Conservation (phyloP, 495 filamentous ascomycete genomes). For the Penicillium herquei region DNA sequence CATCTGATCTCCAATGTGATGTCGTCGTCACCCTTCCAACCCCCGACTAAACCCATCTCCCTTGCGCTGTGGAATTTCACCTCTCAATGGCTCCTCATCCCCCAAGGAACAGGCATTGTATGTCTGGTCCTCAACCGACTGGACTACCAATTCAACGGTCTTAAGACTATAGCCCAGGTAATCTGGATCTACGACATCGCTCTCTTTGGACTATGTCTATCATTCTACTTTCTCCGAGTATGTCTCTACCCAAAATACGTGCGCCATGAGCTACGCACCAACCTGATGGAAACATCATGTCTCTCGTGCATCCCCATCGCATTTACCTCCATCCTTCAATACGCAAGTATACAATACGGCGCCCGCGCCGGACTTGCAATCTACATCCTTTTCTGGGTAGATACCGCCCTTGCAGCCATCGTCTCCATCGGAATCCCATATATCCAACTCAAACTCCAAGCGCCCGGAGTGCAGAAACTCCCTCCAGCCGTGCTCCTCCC, state of each 20-base stretch:
- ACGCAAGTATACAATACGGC: constrained; percentile 23
- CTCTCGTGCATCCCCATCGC: constrained; percentile 31
- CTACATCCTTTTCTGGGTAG: constrained; percentile 35
- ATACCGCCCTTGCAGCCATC: constrained; percentile 22
- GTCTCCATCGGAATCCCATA: constrained; percentile 24
- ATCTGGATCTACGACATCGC: constrained; percentile 35
- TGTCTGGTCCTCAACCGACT: constrained; percentile 27
- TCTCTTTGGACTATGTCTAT: constrained; percentile 16
- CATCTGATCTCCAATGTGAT: background rate
- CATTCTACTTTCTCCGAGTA: constrained; percentile 28
- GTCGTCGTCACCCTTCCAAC: background rate
- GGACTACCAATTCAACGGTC: constrained; percentile 32
- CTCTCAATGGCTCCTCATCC: constrained; percentile 32
- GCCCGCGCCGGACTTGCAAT: constrained; percentile 16
- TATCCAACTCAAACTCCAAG: constrained; percentile 29
- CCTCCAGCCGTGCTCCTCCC: constrained; percentile 24
- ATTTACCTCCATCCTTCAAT: constrained; percentile 29
- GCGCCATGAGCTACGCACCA: constrained; percentile 15
- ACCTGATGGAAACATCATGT: constrained; percentile 30
- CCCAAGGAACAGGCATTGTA: constrained; percentile 32
- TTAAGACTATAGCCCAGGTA: constrained; percentile 26
- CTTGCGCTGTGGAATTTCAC: constrained; percentile 30
- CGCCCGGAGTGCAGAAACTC: constrained; percentile 20
- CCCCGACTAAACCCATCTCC: constrained; percentile 12
- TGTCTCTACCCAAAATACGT: constrained; percentile 28